Evolutionary conservation across 108 stramenopile species (phyloP).

Genomic region (Mediolabrus comicus): DNA sequence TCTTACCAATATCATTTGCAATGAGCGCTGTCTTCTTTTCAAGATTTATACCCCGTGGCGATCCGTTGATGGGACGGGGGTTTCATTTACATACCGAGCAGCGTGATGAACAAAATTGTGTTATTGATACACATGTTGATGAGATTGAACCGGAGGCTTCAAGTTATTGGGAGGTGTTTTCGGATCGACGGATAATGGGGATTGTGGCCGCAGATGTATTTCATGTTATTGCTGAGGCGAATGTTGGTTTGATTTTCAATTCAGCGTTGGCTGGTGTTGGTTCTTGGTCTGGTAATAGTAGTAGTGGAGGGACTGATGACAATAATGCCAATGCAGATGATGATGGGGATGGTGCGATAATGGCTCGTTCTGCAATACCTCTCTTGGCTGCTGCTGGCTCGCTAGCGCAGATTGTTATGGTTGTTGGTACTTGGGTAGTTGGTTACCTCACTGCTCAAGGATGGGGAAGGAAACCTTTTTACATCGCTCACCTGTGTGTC

Average conservation of each 20-base stretch:
- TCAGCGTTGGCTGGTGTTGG: slow-evolving; percentile 22
- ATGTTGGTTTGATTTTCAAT: slow-evolving; percentile 39
- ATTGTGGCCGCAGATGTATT: slow-evolving; percentile 5
- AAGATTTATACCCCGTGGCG: slow-evolving; percentile 15
- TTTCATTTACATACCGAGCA: slow-evolving; percentile 19
- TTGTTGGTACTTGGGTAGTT: slow-evolving; percentile 30
- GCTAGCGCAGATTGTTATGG: slow-evolving; percentile 32
- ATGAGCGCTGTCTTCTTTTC: slow-evolving; percentile 21
- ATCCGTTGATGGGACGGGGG: slow-evolving; percentile 36
- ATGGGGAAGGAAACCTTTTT: slow-evolving; percentile 37
- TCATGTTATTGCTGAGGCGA: slow-evolving; percentile 33
- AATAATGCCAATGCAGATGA: background rate
- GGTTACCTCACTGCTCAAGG: slow-evolving; percentile 26
- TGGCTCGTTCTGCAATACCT: slow-evolving; percentile 27
- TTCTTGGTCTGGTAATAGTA: background rate
- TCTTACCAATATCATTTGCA: slow-evolving; percentile 23
- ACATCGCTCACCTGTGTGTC: slow-evolving; percentile 24
- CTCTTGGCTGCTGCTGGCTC: slow-evolving; percentile 31
- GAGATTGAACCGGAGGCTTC: slow-evolving; percentile 17
- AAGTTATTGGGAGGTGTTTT: slow-evolving; percentile 32
- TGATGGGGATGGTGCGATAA: slow-evolving; percentile 13
- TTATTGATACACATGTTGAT: slow-evolving; percentile 24
- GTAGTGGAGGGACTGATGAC: slow-evolving; percentile 1
- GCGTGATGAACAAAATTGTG: slow-evolving; percentile 25
- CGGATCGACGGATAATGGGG: slow-evolving; percentile 19